Base-by-base conservation (phyloP, 371 early-diverging fungal genomes). In the Dentiscutata heterogama region DNA sequence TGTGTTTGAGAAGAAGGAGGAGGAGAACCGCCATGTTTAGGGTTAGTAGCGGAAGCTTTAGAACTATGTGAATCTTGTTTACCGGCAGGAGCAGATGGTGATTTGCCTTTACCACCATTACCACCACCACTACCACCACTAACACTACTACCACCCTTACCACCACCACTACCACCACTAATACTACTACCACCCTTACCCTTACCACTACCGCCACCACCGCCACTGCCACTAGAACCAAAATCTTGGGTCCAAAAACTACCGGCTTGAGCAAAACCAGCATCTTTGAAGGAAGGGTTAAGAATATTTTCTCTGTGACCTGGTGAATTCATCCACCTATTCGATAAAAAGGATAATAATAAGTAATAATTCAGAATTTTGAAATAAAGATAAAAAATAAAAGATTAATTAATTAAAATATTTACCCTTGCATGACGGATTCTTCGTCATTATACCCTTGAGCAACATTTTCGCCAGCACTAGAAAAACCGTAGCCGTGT, bases 301-400 rank as follows among this genome's bases (percentile, higher is more conserved):
- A 82, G 51, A 20, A 84, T 84, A 60, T 84, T 84, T 22, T 51
- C 82, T 6, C 65, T 54, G 64, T 84, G 84, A 27, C 82, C 82
- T 25, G 56, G 54, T 22, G 84, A 84, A 25, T 81, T 67, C 65
- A 78, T 78, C 84, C 84, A 84, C 31, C 65, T 79, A 51, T 46
- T n/a, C 14, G 16, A 56, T 20, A 20, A 25, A 35, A 77, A n/a
- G 18, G 6, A 56, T 20, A 0, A 11, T 56, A 56, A 20, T 56
- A 56, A 56, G 14, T 56, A 56, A 56, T 0, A 20, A 56, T 56
- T 56, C 16, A 56, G n/a, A 56, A 11, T 14, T 20, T 56, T 56
- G 56, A 56, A 18, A 35, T 31, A 31, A 31, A 31, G 35, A 2
- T 35, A 35, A 35, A 35, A 4, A 35, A 35, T 2, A 35, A 35